Conservation (phyloP, 257 asterid species). For the Ligustrum vulgare region DNA sequence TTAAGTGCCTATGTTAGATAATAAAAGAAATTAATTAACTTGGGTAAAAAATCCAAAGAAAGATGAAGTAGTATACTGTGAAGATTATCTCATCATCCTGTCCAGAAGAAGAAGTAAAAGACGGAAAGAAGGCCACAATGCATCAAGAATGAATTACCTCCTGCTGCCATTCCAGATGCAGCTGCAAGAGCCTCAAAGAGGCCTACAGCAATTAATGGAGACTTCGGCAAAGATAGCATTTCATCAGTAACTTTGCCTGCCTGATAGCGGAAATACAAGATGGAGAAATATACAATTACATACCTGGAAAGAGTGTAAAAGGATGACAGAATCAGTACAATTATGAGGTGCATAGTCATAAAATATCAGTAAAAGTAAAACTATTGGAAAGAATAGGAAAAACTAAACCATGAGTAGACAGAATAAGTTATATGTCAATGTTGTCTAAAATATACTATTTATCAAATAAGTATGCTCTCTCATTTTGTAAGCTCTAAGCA, state of each 20-base stretch:
- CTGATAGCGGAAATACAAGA: constrained; percentile 74
- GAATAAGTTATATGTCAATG: constrained; percentile 6
- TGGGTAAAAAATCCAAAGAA: neutral
- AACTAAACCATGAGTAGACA: constrained; percentile 15
- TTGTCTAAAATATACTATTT: neutral
- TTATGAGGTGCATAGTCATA: neutral
- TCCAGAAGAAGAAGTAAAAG: neutral
- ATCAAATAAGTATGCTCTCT: neutral
- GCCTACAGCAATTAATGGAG: constrained; percentile 77
- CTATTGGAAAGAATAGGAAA: neutral
- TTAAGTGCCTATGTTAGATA: neutral
- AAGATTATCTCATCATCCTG: neutral
- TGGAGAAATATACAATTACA: constrained; percentile 82
- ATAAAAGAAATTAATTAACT: neutral
- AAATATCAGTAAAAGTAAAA: neutral
- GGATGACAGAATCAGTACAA: constrained; percentile 15
- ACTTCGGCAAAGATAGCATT: constrained; percentile 92
- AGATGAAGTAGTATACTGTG: neutral
- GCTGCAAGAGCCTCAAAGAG: constrained; percentile 97
- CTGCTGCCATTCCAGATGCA: constrained; percentile 28
- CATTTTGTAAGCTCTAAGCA: neutral
- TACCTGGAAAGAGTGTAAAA: constrained; percentile 50
- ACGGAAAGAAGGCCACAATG: neutral
- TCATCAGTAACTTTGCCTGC: constrained; percentile 88
- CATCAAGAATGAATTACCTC: neutral